Evolutionary conservation across 2,329 filamentous ascomycete species (phyloP).

Genomic region (Neonectria hederae): DNA sequence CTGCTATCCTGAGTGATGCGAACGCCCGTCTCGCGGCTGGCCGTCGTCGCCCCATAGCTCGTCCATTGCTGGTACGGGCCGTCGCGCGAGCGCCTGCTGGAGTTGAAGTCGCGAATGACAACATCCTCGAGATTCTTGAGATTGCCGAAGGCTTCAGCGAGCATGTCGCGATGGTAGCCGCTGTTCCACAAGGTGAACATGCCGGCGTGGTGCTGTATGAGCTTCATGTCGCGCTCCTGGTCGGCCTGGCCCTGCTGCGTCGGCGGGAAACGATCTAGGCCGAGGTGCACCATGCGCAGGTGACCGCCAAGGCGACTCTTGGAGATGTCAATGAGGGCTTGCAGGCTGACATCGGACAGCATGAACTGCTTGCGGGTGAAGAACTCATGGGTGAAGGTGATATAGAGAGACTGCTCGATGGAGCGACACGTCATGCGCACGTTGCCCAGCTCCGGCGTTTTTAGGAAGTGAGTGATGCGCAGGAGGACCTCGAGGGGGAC

Average conservation of each 20-base stretch:
- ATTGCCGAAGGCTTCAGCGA: constrained; percentile 64
- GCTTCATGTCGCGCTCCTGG: constrained; percentile 24
- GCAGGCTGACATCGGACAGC: constrained; percentile 65
- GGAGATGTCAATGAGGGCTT: constrained; percentile 63
- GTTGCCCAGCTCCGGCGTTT: constrained; percentile 63
- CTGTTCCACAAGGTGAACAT: constrained; percentile 49
- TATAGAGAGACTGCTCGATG: constrained; percentile 63
- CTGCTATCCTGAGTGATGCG: constrained; percentile 16
- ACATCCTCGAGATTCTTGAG: constrained; percentile 65
- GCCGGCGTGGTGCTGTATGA: constrained; percentile 33
- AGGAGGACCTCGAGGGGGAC: constrained; percentile 69
- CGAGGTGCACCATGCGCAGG: constrained; percentile 50
- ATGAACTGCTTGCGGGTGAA: constrained; percentile 75
- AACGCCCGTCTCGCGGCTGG: constrained; percentile 47
- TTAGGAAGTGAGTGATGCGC: constrained; percentile 61
- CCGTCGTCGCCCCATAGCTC: constrained; percentile 62
- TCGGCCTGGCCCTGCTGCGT: constrained; percentile 8
- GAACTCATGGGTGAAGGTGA: constrained; percentile 68
- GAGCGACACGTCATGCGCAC: constrained; percentile 65
- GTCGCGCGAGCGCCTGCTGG: constrained; percentile 60
- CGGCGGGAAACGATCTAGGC: constrained; percentile 40
- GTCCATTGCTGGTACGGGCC: constrained; percentile 54
- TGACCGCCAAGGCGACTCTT: constrained; percentile 52
- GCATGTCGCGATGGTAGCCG: constrained; percentile 62
- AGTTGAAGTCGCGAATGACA: constrained; percentile 68